These are phyloP conservation scores for Oryza glumipatula DNA, from an alignment of 176 grass and related monocot genomes.

Conservation along the genomic window DNA sequence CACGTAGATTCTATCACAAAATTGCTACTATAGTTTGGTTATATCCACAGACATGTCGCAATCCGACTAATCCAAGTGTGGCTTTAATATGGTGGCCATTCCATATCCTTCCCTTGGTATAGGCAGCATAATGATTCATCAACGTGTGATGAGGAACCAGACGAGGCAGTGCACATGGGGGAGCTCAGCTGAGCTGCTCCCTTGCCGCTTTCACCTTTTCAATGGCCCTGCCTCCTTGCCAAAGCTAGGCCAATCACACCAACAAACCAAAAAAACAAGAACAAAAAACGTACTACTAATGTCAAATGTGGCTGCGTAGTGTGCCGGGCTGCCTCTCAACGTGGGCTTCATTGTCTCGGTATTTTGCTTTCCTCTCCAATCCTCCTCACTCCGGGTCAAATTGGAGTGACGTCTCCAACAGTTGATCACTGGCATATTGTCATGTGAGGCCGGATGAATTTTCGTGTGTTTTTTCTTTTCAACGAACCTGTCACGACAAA, in stretches of 20 bases:
- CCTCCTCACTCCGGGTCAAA: background rate
- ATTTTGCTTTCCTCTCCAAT: background rate
- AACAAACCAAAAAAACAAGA: background rate
- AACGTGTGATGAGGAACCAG: background rate
- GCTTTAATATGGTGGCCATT: too few relatives aligned
- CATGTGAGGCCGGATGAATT: background rate
- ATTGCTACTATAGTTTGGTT: too few relatives aligned
- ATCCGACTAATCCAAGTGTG: too few relatives aligned
- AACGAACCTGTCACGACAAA: background rate
- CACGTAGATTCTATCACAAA: too few relatives aligned
- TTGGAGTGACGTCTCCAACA: background rate
- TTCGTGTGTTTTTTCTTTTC: background rate
- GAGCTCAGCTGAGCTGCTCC: background rate
- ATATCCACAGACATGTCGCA: too few relatives aligned
- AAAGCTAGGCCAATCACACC: background rate
- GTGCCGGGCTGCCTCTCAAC: background rate
- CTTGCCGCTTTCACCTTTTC: constrained; percentile 29
- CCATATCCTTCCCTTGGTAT: too few relatives aligned
- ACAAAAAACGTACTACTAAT: background rate
- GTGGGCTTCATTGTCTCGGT: background rate
- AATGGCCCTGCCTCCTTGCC: background rate
- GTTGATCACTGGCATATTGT: background rate
- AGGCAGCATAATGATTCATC: too few relatives aligned
- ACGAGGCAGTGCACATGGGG: constrained; percentile 34
- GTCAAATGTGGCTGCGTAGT: background rate